Evolutionary conservation across 306 rosid genomes (phyloP).

Genomic region (Prunus armeniaca): DNA sequence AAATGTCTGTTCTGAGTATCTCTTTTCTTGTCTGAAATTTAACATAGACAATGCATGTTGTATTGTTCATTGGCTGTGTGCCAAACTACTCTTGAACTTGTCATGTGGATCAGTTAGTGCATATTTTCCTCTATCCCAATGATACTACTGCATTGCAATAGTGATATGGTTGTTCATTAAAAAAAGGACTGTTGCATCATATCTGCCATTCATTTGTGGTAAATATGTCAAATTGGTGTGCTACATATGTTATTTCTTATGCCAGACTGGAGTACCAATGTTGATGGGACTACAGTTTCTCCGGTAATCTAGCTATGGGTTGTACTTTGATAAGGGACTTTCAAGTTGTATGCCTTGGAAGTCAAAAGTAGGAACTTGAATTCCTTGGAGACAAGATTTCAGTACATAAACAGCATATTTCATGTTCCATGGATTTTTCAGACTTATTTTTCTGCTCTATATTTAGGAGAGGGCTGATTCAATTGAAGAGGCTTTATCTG

Average conservation of each 20-base stretch:
- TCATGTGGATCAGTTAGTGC: background rate
- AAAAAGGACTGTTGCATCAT: background rate
- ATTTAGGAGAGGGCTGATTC: slow-evolving; percentile 55
- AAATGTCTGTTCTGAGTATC: slow-evolving; percentile 50
- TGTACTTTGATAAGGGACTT: background rate
- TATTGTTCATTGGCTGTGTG: background rate
- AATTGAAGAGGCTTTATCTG: slow-evolving; percentile 36
- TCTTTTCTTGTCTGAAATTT: slow-evolving; percentile 15
- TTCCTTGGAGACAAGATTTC: slow-evolving; percentile 7
- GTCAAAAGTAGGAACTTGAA: background rate
- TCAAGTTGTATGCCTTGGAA: background rate
- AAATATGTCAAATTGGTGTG: background rate
- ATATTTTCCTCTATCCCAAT: background rate
- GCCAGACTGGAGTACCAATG: background rate
- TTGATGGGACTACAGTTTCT: background rate
- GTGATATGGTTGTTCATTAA: background rate
- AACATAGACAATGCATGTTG: background rate
- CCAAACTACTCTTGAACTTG: background rate
- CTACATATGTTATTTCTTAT: background rate
- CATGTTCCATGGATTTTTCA: background rate
- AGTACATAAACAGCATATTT: slow-evolving; percentile 4
- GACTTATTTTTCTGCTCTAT: slow-evolving; percentile 23
- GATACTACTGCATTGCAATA: background rate
- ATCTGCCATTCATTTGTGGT: background rate
- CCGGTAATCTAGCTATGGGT: background rate